Evolutionary conservation across 805 yeast species (phyloP).

Genomic region (Saccharomycopsis javanensis): DNA sequence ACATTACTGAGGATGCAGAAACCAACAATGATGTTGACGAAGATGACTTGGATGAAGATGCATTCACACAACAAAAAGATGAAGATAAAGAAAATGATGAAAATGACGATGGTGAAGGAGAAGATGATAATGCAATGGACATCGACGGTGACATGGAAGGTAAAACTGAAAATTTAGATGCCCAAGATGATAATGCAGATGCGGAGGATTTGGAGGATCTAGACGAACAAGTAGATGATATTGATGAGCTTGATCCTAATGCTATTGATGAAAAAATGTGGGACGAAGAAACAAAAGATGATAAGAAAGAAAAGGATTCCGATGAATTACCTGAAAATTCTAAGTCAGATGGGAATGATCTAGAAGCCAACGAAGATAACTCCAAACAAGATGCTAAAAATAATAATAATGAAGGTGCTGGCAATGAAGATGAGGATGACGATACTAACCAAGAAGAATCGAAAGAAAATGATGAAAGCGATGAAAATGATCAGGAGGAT

Average conservation of each 20-base stretch:
- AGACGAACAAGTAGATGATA: conserved; percentile 83
- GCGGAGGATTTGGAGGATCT: conserved; percentile 55
- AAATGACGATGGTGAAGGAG: conserved; percentile 39
- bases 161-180: conserved; percentile 68
- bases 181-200: conserved; percentile 45
- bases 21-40: conserved; percentile 80
- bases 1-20: conserved; percentile 67
- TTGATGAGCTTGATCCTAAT: conserved; percentile 86
- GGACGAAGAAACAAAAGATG: conserved; percentile 82
- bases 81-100: conserved; percentile 61
- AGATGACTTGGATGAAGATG: conserved; percentile 73
- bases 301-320: conserved; percentile 71
- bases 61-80: conserved; percentile 43
- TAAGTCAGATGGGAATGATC: conserved; percentile 43
- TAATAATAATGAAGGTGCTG: conserved; percentile 24
- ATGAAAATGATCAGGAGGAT: conserved; percentile 33
- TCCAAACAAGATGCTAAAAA: conserved; percentile 27
- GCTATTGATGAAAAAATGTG: conserved; percentile 97
- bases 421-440: conserved; percentile 28
- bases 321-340: conserved; percentile 56
- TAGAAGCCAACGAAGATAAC: conserved; percentile 34
- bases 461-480: conserved; percentile 41
- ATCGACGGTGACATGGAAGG: conserved; percentile 98
- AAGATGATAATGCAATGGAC: conserved; percentile 84
- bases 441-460: conserved; percentile 28